phyloP scores from a whole-genome alignment of 192 early-diverging fungal genomes.

The Glomus cerebriforme region DNA sequence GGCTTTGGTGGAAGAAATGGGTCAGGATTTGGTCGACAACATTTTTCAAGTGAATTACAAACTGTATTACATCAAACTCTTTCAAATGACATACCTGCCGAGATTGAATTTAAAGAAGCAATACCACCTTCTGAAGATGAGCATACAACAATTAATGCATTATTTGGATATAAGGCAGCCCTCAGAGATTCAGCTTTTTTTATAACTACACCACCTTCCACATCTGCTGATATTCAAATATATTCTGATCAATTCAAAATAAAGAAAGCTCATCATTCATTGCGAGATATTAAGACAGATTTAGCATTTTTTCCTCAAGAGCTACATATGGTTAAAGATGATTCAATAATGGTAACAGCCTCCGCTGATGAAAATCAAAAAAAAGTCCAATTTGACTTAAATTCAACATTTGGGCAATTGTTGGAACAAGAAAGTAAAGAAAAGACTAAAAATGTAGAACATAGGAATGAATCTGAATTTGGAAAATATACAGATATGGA shows the following conservation, averaged over 20 bases:
- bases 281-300: constrained; percentile 13
- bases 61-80: neutral
- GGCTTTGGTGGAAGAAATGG: neutral
- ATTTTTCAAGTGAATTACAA: constrained; percentile 4
- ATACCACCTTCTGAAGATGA: neutral
- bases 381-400: neutral
- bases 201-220: neutral
- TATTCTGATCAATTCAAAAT: constrained; percentile 23
- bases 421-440: constrained; percentile 1
- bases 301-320: constrained; percentile 2
- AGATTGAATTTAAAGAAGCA: neutral
- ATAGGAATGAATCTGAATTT: neutral
- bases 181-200: constrained; percentile 12
- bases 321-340: constrained; percentile 6
- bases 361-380: neutral
- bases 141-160: neutral
- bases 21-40: neutral
- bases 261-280: neutral
- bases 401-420: neutral
- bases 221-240: neutral
- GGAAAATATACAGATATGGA: constrained; percentile 2
- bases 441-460: neutral
- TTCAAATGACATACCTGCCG: neutral
- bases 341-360: neutral
- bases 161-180: constrained; percentile 4